Percentiles rank a stretch among this genome's conserved stretches.
Evolutionary conservation across 2,329 filamentous ascomycete genomes (phyloP).

Genomic region (Neonectria neomacrospora): DNA sequence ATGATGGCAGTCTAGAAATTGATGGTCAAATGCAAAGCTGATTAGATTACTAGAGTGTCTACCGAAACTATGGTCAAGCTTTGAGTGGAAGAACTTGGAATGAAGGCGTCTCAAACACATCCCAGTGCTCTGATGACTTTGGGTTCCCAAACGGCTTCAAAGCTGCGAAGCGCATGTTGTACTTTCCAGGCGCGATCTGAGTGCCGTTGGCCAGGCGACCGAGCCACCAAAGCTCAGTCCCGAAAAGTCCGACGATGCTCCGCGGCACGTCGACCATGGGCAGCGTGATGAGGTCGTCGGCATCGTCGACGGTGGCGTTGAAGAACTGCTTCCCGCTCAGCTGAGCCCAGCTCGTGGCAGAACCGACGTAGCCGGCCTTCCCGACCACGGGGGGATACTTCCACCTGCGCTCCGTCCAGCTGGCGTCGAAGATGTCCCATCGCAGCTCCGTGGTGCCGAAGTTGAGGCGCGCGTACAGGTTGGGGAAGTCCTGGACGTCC

Average conservation of each 20-base stretch:
- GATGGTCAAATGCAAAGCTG: not conserved
- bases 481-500: conserved; percentile 32
- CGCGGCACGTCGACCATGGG: conserved; percentile 8
- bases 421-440: conserved; percentile 31
- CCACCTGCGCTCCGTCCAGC: conserved; percentile 21
- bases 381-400: conserved; percentile 20
- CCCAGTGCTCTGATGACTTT: conserved; percentile 7
- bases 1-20: not conserved
- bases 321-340: not conserved
- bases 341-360: conserved; percentile 14
- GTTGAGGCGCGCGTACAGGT: conserved; percentile 32
- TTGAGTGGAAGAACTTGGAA: not conserved
- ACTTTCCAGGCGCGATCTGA: conserved; percentile 23
- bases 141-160: conserved; percentile 26
- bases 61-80: too few species aligned
- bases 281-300: conserved; percentile 4
- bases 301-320: not conserved
- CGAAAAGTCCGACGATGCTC: conserved; percentile 9
- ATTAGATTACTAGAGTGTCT: too few species aligned
- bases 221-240: conserved; percentile 32
- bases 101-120: not conserved
- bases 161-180: conserved; percentile 27
- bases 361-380: conserved; percentile 18
- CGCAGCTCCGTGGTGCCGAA: conserved; percentile 41
- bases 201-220: conserved; percentile 23